Conservation (phyloP, 768 basidiomycete species). For the Epithele typhae region DNA sequence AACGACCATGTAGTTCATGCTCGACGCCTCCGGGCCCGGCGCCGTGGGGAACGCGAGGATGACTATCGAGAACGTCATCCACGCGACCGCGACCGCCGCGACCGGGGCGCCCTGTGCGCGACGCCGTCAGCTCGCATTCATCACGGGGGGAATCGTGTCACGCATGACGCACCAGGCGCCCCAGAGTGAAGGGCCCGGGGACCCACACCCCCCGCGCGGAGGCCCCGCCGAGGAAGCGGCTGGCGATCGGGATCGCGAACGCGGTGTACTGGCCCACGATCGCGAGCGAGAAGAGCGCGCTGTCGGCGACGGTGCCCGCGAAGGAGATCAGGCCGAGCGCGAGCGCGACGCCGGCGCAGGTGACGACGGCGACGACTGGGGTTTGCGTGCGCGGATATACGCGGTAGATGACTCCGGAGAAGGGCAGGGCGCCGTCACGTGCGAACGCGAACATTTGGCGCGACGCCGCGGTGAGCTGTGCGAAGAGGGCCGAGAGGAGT, state of each 20-base stretch:
- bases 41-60: conserved; percentile 33
- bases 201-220: conserved; percentile 20
- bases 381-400: conserved; percentile 50
- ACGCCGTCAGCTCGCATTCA: background rate
- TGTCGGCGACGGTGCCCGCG: conserved; percentile 43
- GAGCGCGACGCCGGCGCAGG: conserved; percentile 42
- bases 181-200: conserved; percentile 34
- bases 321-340: conserved; percentile 56
- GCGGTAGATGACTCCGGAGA: conserved; percentile 56
- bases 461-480: conserved; percentile 37
- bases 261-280: conserved; percentile 23
- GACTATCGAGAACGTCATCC: conserved; percentile 34
- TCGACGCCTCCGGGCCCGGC: conserved; percentile 25
- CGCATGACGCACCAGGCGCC: conserved; percentile 6
- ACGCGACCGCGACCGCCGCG: conserved; percentile 29
- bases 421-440: conserved; percentile 62
- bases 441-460: conserved; percentile 72
- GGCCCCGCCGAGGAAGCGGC: conserved; percentile 26
- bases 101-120: conserved; percentile 26
- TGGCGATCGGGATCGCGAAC: conserved; percentile 30
- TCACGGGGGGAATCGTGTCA: background rate
- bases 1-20: conserved; percentile 39
- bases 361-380: conserved; percentile 55
- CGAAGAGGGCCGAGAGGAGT: background rate
- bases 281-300: conserved; percentile 31